Base-by-base conservation (phyloP, 371 early-diverging fungal genomes). In the Smittium culicis region DNA sequence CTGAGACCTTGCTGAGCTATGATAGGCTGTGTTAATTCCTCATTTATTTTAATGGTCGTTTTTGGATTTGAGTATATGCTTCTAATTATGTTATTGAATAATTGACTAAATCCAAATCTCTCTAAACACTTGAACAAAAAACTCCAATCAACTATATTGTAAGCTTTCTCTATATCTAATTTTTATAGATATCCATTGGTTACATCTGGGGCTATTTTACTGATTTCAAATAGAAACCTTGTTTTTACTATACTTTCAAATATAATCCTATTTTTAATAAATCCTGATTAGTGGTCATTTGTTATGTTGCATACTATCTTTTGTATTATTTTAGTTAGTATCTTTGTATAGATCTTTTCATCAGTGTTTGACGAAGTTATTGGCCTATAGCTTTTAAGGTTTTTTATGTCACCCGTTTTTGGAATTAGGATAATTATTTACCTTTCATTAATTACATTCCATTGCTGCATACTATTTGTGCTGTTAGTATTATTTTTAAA, bases 281-380 rank as follows among this genome's bases (percentile, higher is more conserved):
- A 63, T 1, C 63, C 63, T n/a, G 11, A 27, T 63, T 63, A 33
- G 32, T 32, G 5, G 8, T 2, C 5, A 35, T 63, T 31, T 27
- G 32, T 63, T 5, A 63, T 27, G 2, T 63, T 11, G 11, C 33
- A 2, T 14, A 63, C 32, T 30, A 63, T 33, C 33, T 32, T 5
- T 63, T 63, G 63, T 25, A 33, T 30, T 33, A 31, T 63, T 20
- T 63, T 63, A 5, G 63, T 33, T 30, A 69, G 35, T 2, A 67
- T 61, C 0, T 8, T 63, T 1, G 70, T 70, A 3, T 67, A 31
- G 1, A 70, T 62, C 32, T 70, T 70, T 30, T 62, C 59, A 1
- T 69, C 70, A 25, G 61, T 61, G 66, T 69, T 69, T 0, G 70
- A 66, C 1, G 66, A 24, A n/a, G 68, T 59, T 29, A 69, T 69